These are phyloP conservation scores for Aplosporella prunicola DNA, from an alignment of 2,329 filamentous ascomycete genomes.

Conservation along the genomic window DNA sequence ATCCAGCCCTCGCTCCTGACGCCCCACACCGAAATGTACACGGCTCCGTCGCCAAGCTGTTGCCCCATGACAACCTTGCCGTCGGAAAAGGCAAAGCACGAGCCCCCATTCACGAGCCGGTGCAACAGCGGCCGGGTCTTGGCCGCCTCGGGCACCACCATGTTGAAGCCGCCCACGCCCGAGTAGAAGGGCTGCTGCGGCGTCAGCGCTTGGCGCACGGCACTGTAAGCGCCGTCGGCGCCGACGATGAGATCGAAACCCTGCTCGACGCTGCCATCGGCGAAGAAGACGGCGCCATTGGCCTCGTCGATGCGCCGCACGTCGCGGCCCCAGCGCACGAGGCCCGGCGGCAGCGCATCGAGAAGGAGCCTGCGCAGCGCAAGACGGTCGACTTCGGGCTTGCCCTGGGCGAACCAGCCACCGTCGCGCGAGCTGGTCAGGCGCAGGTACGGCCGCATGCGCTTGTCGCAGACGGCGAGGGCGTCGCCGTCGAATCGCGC, in stretches of 20 bases:
- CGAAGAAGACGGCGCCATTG: constrained; percentile 18
- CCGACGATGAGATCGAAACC: constrained; percentile 36
- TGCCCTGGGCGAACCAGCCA: no score
- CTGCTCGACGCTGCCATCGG: constrained; percentile 17
- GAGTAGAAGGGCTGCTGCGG: constrained; percentile 25
- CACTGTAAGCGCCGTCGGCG: constrained; percentile 36
- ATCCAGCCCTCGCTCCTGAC: constrained; percentile 19
- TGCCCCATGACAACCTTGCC: constrained; percentile 21
- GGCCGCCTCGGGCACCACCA: constrained; percentile 21
- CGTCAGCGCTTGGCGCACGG: constrained; percentile 25
- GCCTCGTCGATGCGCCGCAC: neutral
- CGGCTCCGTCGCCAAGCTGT: constrained; percentile 24
- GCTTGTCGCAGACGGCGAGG: constrained; percentile 33
- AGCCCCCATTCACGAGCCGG: constrained; percentile 26
- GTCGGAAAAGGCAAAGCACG: constrained; percentile 23
- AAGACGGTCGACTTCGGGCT: constrained; percentile 20
- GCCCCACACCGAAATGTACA: constrained; percentile 21
- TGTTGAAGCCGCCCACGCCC: constrained; percentile 26
- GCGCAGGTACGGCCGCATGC: no score
- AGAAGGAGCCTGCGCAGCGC: constrained; percentile 18
- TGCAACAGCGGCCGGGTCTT: constrained; percentile 20
- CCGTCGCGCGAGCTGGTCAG: no score
- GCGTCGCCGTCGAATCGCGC: constrained; percentile 36
- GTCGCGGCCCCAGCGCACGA: constrained; percentile 17
- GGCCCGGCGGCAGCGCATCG: constrained; percentile 17